phyloP scores from a whole-genome alignment of 331 rosid species.

The Saraca asoca region DNA sequence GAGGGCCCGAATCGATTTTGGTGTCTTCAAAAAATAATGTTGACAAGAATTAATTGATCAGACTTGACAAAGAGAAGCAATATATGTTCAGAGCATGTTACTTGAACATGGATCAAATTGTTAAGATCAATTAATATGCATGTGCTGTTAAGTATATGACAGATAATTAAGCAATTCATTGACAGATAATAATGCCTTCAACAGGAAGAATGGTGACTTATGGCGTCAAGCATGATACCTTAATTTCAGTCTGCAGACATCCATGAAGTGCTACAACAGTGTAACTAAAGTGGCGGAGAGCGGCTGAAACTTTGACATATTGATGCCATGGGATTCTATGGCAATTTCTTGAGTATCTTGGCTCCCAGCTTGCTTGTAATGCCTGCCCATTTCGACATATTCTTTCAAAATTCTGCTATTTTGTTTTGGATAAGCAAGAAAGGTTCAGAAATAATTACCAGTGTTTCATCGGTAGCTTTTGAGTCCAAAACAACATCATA shows the following conservation, averaged over 20 bases:
- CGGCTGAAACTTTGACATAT: slow-evolving; percentile 65
- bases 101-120: background rate
- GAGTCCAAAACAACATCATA: slow-evolving; percentile 83
- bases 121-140: slow-evolving; percentile 19
- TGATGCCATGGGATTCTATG: slow-evolving; percentile 73
- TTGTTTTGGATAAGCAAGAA: slow-evolving; percentile 21
- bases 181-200: too few relatives aligned
- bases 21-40: slow-evolving; percentile 49
- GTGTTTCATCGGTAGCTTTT: slow-evolving; percentile 68
- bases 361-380: slow-evolving; percentile 84
- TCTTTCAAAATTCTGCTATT: background rate
- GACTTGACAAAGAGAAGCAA: background rate
- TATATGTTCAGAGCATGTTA: background rate
- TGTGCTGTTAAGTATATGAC: slow-evolving; percentile 31
- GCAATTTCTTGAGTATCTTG: slow-evolving; percentile 67
- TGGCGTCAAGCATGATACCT: slow-evolving; percentile 45
- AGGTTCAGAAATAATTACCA: slow-evolving; percentile 41
- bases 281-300: slow-evolving; percentile 84
- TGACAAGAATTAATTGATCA: background rate
- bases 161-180: slow-evolving; percentile 14
- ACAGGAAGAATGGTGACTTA: too few relatives aligned
- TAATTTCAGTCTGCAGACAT: slow-evolving; percentile 80
- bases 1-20: slow-evolving; percentile 54
- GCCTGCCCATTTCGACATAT: slow-evolving; percentile 53
- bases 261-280: slow-evolving; percentile 86